These are phyloP conservation scores for Chlamydomonas incerta DNA, from an alignment of 139 green algal genomes.

Conservation along the genomic window DNA sequence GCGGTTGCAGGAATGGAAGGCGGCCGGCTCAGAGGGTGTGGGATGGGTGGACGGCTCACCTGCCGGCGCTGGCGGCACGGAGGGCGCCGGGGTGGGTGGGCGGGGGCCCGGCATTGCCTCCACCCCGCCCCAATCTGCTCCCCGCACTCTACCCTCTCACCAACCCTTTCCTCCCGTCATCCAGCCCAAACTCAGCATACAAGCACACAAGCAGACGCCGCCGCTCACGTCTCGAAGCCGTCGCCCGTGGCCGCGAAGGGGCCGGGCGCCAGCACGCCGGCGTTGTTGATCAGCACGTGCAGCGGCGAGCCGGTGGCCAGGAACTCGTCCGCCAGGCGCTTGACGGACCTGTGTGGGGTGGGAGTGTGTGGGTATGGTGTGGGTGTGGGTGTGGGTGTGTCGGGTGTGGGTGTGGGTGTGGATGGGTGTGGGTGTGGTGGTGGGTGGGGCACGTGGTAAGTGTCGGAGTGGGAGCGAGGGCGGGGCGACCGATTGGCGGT, in stretches of 20 bases:
- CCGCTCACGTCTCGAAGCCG: not conserved
- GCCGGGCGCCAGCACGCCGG: constrained; percentile 57
- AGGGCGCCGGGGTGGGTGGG: no score
- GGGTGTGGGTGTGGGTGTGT: not conserved
- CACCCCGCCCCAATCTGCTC: no score
- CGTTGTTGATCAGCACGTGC: constrained; percentile 85
- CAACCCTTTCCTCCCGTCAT: not conserved
- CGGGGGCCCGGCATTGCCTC: no score
- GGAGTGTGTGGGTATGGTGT: not conserved
- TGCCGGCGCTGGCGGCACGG: no score
- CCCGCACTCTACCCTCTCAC: not conserved
- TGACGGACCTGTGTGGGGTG: constrained; percentile 42
- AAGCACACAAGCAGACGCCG: not conserved
- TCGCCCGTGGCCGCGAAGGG: constrained; percentile 14
- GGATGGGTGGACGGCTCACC: no score
- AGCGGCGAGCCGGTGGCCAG: constrained; percentile 41
- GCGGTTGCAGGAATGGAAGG: no score
- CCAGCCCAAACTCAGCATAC: not conserved
- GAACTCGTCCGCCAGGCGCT: constrained; percentile 53
- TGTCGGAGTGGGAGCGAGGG: no score
- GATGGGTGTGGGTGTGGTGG: no score
- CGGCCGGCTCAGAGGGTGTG: no score
- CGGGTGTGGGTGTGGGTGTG: no score
- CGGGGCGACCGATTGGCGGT: no score
- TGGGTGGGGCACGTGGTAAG: no score